Evolutionary conservation across 1,284 basidiomycete genomes (phyloP), one percentile per base, ranked within the genome.

Genomic region (Papiliotrema fonsecae): DNA sequence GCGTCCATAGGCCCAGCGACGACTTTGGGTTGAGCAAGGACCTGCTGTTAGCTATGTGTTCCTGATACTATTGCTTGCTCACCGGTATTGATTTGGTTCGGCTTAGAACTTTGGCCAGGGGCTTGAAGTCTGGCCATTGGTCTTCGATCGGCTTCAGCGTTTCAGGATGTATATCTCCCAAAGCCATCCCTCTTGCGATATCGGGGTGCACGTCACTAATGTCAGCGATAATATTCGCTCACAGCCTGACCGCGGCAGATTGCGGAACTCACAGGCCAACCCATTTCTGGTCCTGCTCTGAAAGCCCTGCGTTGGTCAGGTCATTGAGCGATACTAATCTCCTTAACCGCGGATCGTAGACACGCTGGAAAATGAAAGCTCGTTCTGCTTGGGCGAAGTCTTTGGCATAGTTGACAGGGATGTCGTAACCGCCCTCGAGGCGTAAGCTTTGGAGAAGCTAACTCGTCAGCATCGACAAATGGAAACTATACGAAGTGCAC

Each of bases 321-420:
- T 82, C 79, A 25, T 78, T 82, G 44, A 96, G 74, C 62, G 87
- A 81, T 0, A 89, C 84, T 13, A 96, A 75, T 43, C 71, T 75
- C 65, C 83, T 77, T 28, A 75, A 57, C 16, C 74, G 60, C 0
- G 94, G 91, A 70, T 90, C 86, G 68, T 86, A 98, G 37, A 98
- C 92, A 42, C 92, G 79, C 69, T 98, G 96, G 71, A 97, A 85
- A 41, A 91, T 75, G 70, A 98, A 99, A 26, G 92, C 94, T 54
- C 86, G 85, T 71, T 98, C 93, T 7, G 96, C 93, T 44, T 85
- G 75, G 5, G 67, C 60, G 53, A 81, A 81, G n/a, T 82, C 79
- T 45, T 82, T 76, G 30, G 85, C 74, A 72, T 97, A 97, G 37
- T 79, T 80, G 25, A 75, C 73, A 1, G 94, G 93, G 1, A 98